A percentile compares a stretch with the other conserved stretches of the same genome.
These are phyloP conservation scores for Phytophthora sp. DNA, from an alignment of 352 stramenopile species.

Conservation along the genomic window DNA sequence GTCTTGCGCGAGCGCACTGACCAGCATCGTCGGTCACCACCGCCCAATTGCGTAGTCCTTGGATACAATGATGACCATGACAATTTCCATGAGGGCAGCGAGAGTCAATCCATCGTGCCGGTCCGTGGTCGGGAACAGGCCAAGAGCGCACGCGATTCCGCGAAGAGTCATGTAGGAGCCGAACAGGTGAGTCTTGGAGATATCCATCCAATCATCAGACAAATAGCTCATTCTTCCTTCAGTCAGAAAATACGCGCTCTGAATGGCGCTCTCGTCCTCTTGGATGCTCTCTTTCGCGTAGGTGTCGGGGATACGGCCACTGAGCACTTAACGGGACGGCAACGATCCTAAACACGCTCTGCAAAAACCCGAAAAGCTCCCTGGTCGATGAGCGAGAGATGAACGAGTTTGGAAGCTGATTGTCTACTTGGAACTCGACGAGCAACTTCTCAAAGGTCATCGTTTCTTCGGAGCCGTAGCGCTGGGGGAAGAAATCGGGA, in stretches of 20 bases:
- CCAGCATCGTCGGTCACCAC: not conserved
- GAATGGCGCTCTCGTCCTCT: not conserved
- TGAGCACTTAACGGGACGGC: not conserved
- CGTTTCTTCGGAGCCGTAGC: not conserved
- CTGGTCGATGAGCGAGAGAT: not conserved
- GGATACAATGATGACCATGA: not conserved
- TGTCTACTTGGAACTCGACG: not conserved
- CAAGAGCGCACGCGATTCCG: not conserved
- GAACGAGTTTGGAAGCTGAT: not conserved
- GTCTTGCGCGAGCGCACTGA: not conserved
- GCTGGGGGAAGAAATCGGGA: not conserved
- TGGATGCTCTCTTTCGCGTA: not conserved
- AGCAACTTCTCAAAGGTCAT: not conserved
- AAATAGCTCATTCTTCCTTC: not conserved
- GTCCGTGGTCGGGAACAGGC: not conserved
- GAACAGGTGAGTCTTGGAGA: not conserved
- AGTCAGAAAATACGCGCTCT: not conserved
- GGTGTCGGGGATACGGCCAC: not conserved
- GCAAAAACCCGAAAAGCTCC: not conserved
- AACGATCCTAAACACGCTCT: not conserved
- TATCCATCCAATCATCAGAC: not conserved
- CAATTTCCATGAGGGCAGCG: not conserved
- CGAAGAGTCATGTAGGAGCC: not conserved
- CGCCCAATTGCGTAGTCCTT: not conserved
- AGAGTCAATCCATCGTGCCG: not conserved